phyloP scores from a whole-genome alignment of 768 basidiomycete genomes.

The Russula vinacea region DNA sequence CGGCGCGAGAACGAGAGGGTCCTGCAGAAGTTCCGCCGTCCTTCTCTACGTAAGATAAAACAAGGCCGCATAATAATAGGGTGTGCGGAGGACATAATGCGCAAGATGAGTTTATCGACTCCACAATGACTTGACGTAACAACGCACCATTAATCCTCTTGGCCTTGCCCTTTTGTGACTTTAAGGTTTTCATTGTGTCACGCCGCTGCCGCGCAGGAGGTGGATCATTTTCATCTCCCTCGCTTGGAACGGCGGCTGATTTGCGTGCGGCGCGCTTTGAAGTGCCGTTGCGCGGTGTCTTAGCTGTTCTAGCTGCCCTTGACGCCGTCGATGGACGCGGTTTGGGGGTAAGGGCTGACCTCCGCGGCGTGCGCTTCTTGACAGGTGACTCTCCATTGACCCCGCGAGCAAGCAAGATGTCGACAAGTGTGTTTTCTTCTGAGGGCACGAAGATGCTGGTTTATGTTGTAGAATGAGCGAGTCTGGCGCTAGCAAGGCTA shows the following conservation, averaged over 20 bases:
- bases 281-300: slow-evolving; percentile 1
- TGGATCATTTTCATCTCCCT: not conserved
- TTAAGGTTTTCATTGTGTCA: not conserved
- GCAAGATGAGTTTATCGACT: not conserved
- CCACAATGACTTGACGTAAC: not conserved
- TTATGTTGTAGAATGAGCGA: not conserved
- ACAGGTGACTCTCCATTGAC: slow-evolving; percentile 48
- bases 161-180: not conserved
- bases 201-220: not conserved
- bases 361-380: slow-evolving; percentile 32
- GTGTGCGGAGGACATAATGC: not conserved
- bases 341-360: not conserved
- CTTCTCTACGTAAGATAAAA: not conserved
- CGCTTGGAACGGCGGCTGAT: not conserved
- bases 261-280: slow-evolving; percentile 4
- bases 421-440: slow-evolving; percentile 47
- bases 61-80: not conserved
- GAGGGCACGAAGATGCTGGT: slow-evolving; percentile 54
- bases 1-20: not conserved
- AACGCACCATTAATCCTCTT: slow-evolving; percentile 1
- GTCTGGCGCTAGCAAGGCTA: too few species aligned
- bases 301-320: not conserved
- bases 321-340: not conserved
- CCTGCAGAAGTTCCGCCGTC: not conserved
- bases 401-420: slow-evolving; percentile 52